phyloP scores from a whole-genome alignment of 1,284 basidiomycete species.

The Cryptococcus neoformans region DNA sequence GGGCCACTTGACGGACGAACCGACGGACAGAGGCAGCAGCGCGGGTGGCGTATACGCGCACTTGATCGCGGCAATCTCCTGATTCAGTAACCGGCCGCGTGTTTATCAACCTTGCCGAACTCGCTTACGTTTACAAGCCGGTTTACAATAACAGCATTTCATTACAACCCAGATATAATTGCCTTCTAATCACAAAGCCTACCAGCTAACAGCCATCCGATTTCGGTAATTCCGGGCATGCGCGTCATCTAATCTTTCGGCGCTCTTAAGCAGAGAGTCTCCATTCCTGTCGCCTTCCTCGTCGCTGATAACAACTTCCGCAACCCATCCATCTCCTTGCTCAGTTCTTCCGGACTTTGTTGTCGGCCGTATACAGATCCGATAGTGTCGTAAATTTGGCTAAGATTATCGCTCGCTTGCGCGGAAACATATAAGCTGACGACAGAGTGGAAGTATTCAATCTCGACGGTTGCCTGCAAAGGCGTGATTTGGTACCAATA shows the following conservation, averaged over 20 bases:
- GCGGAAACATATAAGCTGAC: constrained; percentile 81
- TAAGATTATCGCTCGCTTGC: constrained; percentile 73
- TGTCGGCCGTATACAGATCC: constrained; percentile 82
- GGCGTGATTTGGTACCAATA: neutral
- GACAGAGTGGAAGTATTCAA: constrained; percentile 98
- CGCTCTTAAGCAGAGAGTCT: constrained; percentile 72
- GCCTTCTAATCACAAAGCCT: no score
- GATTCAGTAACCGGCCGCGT: no score
- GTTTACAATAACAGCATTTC: no score
- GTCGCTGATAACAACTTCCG: constrained; percentile 86
- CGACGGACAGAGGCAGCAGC: no score
- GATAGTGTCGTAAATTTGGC: constrained; percentile 91
- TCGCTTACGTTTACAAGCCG: no score
- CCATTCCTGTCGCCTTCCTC: constrained; percentile 84
- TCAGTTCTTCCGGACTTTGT: constrained; percentile 61
- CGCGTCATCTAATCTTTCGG: neutral
- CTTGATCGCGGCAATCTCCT: no score
- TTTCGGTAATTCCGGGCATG: no score
- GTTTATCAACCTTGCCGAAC: no score
- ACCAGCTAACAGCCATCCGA: no score
- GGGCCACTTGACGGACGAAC: no score
- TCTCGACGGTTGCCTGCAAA: constrained; percentile 88
- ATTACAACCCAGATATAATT: no score
- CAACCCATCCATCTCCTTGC: constrained; percentile 83
- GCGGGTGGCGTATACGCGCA: no score